A percentile compares a stretch with the other conserved stretches of the same genome.
phyloP scores from a whole-genome alignment of 176 grass and related monocot species.

The Oryza australiensis region DNA sequence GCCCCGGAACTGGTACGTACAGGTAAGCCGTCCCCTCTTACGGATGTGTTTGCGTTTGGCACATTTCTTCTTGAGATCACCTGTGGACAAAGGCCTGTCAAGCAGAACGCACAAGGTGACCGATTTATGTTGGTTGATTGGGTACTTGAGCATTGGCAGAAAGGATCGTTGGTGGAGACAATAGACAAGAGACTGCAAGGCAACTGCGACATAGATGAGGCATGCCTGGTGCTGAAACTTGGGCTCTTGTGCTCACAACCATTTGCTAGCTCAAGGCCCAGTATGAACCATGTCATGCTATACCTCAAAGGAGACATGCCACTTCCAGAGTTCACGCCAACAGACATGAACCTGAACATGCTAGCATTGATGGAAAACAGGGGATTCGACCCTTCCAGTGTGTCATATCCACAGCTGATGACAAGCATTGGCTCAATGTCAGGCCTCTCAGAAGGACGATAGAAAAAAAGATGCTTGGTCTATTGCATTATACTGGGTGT shows the following conservation, averaged over 20 bases:
- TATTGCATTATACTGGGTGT: neutral
- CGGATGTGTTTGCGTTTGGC: constrained; percentile 59
- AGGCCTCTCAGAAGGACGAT: neutral
- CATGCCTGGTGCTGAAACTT: constrained; percentile 42
- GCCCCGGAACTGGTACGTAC: constrained; percentile 45
- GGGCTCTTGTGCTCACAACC: constrained; percentile 47
- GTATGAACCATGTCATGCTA: constrained; percentile 29
- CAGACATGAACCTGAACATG: neutral
- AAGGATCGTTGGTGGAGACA: neutral
- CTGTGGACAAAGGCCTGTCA: constrained; percentile 32
- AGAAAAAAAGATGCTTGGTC: neutral
- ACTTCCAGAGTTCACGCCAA: neutral
- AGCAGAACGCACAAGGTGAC: neutral
- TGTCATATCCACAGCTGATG: constrained; percentile 21
- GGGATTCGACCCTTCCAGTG: neutral
- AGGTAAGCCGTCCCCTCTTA: constrained; percentile 47
- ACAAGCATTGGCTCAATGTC: neutral
- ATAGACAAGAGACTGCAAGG: constrained; percentile 17
- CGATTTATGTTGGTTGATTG: constrained; percentile 4
- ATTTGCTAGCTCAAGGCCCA: constrained; percentile 24
- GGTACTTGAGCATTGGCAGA: constrained; percentile 13
- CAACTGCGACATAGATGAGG: neutral
- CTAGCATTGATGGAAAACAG: neutral
- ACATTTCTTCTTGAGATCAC: constrained; percentile 49
- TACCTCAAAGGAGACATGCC: neutral